A percentile compares a stretch with the other conserved stretches of the same genome.
Conservation (phyloP, 2,329 filamentous ascomycete genomes). For the Colletotrichum horii region DNA sequence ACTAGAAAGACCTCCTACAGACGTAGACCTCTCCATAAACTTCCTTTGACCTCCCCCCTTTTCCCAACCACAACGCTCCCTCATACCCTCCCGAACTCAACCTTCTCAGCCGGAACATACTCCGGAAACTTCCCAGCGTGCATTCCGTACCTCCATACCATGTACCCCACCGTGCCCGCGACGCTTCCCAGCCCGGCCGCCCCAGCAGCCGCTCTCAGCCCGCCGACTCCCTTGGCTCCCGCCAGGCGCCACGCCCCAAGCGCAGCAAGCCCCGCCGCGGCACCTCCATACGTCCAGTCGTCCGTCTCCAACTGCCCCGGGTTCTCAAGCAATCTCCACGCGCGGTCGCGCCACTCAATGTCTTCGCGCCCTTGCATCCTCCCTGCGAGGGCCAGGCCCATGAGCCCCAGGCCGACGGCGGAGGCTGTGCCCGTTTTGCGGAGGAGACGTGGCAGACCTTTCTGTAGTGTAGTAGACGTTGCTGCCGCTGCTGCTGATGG, state of each 20-base stretch:
- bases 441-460: conserved; percentile 40
- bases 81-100: conserved; percentile 13
- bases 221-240: conserved; percentile 25
- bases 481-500: background rate
- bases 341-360: conserved; percentile 69
- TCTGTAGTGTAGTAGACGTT: conserved; percentile 6
- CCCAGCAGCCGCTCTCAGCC: conserved; percentile 47
- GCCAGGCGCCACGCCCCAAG: conserved; percentile 30
- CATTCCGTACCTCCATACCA: conserved; percentile 55
- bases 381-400: conserved; percentile 45
- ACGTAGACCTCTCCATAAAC: background rate
- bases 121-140: conserved; percentile 45
- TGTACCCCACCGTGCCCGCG: conserved; percentile 51
- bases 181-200: conserved; percentile 53
- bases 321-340: conserved; percentile 66
- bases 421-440: conserved; percentile 50
- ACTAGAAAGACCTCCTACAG: background rate
- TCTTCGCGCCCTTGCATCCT: conserved; percentile 61
- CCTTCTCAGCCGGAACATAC: conserved; percentile 15
- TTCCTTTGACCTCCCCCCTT: background rate
- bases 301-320: conserved; percentile 61
- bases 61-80: background rate
- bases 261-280: conserved; percentile 34
- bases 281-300: conserved; percentile 55
- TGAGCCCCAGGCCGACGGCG: conserved; percentile 47